Conservation (phyloP, 345 rosid genomes). For the Fremontodendron californicum region DNA sequence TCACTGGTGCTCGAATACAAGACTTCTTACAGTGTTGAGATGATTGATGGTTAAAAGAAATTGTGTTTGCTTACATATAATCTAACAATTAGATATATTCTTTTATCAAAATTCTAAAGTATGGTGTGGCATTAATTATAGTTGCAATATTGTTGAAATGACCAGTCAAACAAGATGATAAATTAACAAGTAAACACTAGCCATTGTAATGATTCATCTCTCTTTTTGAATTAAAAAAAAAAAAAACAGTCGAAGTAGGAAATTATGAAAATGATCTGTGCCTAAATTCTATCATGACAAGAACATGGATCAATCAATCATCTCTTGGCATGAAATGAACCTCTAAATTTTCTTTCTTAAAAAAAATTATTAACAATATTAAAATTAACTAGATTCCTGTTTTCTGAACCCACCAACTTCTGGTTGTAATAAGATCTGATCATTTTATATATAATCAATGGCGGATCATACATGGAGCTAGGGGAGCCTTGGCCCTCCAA, state of each 20-base stretch:
- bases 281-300: not conserved
- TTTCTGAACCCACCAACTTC: not conserved
- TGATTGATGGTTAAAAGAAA: not conserved
- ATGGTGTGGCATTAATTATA: not conserved
- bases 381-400: not conserved
- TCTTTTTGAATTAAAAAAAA: not conserved
- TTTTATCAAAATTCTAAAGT: not conserved
- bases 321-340: not conserved
- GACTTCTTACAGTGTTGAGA: too few species aligned
- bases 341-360: not conserved
- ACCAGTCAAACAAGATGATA: not conserved
- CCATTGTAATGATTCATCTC: constrained; percentile 12
- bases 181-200: not conserved
- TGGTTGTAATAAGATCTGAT: too few species aligned
- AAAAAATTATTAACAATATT: not conserved
- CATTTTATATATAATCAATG: not conserved
- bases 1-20: too few species aligned
- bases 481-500: too few species aligned
- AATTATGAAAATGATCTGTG: constrained; percentile 9
- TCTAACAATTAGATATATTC: not conserved
- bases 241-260: not conserved
- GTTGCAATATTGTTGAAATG: not conserved
- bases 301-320: constrained; percentile 8
- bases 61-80: not conserved
- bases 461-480: too few species aligned